phyloP scores from a whole-genome alignment of 148 eudicot genomes.

The Camellia sinensis region DNA sequence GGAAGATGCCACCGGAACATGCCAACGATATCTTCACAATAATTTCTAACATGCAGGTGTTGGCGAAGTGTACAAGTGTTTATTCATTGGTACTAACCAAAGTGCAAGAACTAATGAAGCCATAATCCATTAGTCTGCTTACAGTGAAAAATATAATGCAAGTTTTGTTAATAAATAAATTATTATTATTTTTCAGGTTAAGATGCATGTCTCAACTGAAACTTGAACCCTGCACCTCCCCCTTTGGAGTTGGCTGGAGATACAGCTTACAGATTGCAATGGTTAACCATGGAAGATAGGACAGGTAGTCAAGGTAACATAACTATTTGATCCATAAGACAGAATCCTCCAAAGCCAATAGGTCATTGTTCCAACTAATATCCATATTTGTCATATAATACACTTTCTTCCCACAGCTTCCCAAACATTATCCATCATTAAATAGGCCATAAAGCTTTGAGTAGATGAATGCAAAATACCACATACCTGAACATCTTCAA shows the following conservation, averaged over 20 bases:
- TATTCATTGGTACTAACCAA: too few species aligned
- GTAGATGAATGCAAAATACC: neutral
- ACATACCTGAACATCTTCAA: slow-evolving; percentile 96
- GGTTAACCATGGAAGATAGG: neutral
- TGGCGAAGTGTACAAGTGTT: too few species aligned
- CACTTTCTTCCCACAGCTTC: neutral
- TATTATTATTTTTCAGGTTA: too few species aligned
- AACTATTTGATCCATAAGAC: too few species aligned
- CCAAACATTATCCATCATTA: neutral
- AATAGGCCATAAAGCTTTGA: neutral
- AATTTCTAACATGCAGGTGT: neutral
- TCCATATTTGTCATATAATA: neutral
- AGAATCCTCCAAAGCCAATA: neutral
- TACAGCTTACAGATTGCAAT: neutral
- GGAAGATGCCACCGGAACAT: neutral
- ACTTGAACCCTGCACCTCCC: too few species aligned
- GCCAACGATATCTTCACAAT: neutral
- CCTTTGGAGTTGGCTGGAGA: too few species aligned
- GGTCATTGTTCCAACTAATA: neutral
- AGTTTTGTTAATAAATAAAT: too few species aligned
- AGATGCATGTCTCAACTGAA: too few species aligned
- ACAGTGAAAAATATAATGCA: too few species aligned
- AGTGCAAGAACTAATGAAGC: too few species aligned
- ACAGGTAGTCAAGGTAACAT: neutral
- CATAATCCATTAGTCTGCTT: too few species aligned